phyloP scores from a whole-genome alignment of 345 rosid species.

The Litchi chinensis region DNA sequence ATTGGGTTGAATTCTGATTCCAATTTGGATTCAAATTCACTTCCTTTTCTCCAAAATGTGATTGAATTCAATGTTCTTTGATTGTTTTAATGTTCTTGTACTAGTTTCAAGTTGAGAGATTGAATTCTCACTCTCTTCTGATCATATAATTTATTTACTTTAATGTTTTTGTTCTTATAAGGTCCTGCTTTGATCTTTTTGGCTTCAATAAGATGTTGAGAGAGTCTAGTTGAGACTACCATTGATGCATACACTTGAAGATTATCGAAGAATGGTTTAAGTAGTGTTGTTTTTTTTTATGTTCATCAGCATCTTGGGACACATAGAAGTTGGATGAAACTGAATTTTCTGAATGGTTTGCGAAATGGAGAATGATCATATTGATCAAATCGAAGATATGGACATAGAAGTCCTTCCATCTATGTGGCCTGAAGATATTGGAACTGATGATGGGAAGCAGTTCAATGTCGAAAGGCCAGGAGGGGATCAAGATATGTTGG shows the following conservation, averaged over 20 bases:
- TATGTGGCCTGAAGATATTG: slow-evolving; percentile 96
- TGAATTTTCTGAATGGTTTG: slow-evolving; percentile 39
- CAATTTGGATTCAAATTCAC: background rate
- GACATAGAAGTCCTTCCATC: slow-evolving; percentile 80
- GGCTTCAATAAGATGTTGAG: background rate
- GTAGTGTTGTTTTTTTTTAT: slow-evolving; percentile 8
- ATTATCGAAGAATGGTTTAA: slow-evolving; percentile 13
- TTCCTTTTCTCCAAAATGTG: background rate
- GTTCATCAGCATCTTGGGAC: slow-evolving; percentile 5
- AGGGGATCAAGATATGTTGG: slow-evolving; percentile 81
- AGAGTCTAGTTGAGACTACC: slow-evolving; percentile 1
- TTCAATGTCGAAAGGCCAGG: slow-evolving; percentile 82
- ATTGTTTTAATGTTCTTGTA: background rate
- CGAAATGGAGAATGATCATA: slow-evolving; percentile 61
- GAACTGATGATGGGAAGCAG: slow-evolving; percentile 66
- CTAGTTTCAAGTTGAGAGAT: background rate
- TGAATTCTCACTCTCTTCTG: background rate
- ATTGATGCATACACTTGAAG: background rate
- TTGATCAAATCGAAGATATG: slow-evolving; percentile 74
- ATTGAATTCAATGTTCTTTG: background rate
- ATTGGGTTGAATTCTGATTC: slow-evolving; percentile 9
- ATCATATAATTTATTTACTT: background rate
- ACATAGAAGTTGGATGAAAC: slow-evolving; percentile 17
- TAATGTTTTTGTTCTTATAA: background rate
- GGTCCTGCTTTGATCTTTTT: slow-evolving; percentile 9